Percentiles rank a stretch among this genome's conserved stretches.
These are phyloP conservation scores for Populus euphratica DNA, from an alignment of 345 rosid genomes.

Conservation along the genomic window DNA sequence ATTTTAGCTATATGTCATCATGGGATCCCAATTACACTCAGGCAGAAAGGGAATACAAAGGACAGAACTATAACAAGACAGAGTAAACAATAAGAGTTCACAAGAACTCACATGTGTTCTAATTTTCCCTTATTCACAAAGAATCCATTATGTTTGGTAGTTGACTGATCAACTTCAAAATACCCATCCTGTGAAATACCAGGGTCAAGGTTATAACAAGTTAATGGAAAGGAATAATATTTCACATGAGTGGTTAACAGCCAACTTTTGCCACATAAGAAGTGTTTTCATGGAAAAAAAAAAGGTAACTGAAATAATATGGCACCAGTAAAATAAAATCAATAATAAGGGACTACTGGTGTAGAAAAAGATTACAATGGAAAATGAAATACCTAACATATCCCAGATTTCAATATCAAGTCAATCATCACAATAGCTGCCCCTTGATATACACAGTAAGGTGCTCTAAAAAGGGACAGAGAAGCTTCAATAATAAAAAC, in stretches of 20 bases:
- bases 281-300: neutral
- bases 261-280: neutral
- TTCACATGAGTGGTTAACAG: neutral
- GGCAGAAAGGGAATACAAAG: neutral
- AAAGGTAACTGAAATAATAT: neutral
- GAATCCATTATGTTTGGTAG: conserved; percentile 26
- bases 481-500: neutral
- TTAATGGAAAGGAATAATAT: neutral
- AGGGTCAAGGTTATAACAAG: neutral
- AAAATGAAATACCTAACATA: no score
- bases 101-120: conserved; percentile 20
- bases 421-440: neutral
- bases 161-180: conserved; percentile 23
- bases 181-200: conserved; percentile 19
- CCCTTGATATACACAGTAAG: neutral
- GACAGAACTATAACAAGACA: neutral
- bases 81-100: neutral
- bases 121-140: conserved; percentile 23
- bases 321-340: neutral
- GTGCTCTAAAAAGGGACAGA: neutral
- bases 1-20: neutral
- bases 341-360: neutral
- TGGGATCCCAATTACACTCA: neutral
- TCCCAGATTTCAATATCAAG: neutral
- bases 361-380: neutral